Conservation (phyloP, 305 asterid species). For the Fraxinus sp. region DNA sequence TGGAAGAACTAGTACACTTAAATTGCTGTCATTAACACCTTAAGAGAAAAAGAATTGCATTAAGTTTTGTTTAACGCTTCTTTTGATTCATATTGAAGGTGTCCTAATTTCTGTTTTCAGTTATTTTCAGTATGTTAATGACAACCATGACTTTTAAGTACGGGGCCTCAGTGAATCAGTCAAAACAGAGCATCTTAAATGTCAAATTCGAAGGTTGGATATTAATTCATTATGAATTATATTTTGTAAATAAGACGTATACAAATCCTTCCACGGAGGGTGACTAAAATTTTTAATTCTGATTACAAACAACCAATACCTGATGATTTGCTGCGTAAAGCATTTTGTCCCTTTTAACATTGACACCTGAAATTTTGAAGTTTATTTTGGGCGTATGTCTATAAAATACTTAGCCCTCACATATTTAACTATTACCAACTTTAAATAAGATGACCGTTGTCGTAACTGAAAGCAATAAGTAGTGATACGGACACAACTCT, state of each 20-base stretch:
- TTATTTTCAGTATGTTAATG: not conserved
- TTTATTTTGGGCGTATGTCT: not conserved
- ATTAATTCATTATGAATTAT: not conserved
- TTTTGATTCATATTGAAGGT: conserved; percentile 6
- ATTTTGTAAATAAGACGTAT: not conserved
- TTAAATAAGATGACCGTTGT: not conserved
- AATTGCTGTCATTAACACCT: conserved; percentile 3
- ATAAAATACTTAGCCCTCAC: not conserved
- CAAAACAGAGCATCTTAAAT: conserved; percentile 3
- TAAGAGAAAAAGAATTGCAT: not conserved
- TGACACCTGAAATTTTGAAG: not conserved
- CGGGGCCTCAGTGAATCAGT: not conserved
- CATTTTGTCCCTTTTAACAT: not conserved
- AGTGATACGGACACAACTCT: not conserved
- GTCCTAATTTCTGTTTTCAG: not conserved
- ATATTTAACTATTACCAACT: not conserved
- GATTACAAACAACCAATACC: not conserved
- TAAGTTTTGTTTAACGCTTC: not conserved
- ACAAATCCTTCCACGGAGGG: not conserved
- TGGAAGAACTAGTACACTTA: not conserved
- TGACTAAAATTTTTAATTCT: not conserved
- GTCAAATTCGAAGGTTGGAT: not conserved
- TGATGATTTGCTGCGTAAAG: not conserved
- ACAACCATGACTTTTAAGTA: not conserved
- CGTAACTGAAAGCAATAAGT: not conserved